Percentiles rank a stretch among this genome's conserved stretches.
Evolutionary conservation across 352 stramenopile genomes (phyloP).

Genomic region (Pythium aristosporum): DNA sequence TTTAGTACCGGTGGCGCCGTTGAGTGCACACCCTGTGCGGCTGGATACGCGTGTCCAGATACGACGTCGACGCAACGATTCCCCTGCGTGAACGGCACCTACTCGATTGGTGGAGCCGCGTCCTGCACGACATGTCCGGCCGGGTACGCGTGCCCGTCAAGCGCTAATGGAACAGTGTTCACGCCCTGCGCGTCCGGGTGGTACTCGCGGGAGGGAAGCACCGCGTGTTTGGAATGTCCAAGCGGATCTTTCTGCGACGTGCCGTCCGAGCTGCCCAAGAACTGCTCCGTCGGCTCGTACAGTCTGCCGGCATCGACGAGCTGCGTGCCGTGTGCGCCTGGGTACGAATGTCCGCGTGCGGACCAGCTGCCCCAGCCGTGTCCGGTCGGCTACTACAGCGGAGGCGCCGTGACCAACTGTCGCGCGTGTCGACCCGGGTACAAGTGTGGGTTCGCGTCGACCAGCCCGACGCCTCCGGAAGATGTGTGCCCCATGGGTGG

Average conservation of each 20-base stretch:
- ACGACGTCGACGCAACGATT: constrained; percentile 43
- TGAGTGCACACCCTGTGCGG: constrained; percentile 54
- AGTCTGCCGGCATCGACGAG: constrained; percentile 62
- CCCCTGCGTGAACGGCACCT: constrained; percentile 57
- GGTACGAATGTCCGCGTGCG: constrained; percentile 80
- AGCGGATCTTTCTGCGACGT: constrained; percentile 81
- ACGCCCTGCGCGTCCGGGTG: constrained; percentile 56
- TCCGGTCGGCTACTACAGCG: constrained; percentile 87
- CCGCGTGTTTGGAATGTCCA: constrained; percentile 71
- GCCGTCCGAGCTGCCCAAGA: constrained; percentile 58
- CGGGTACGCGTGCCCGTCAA: constrained; percentile 68
- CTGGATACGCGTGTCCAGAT: constrained; percentile 78
- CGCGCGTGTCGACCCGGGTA: constrained; percentile 65
- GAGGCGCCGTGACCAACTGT: constrained; percentile 69
- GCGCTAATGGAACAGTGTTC: constrained; percentile 58
- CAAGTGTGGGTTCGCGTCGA: constrained; percentile 80
- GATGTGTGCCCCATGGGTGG: constrained; percentile 88
- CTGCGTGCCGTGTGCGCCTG: constrained; percentile 69
- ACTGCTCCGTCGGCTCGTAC: constrained; percentile 79
- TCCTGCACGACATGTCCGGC: constrained; percentile 70
- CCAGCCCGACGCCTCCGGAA: constrained; percentile 66
- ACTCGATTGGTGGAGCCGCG: constrained; percentile 44
- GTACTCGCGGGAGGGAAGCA: constrained; percentile 61
- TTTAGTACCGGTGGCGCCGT: constrained; percentile 60
- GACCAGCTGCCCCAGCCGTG: constrained; percentile 77